Evolutionary conservation across 139 green algal species (phyloP), one percentile per base, ranked within the genome.

Genomic region (Volvox africanus): DNA sequence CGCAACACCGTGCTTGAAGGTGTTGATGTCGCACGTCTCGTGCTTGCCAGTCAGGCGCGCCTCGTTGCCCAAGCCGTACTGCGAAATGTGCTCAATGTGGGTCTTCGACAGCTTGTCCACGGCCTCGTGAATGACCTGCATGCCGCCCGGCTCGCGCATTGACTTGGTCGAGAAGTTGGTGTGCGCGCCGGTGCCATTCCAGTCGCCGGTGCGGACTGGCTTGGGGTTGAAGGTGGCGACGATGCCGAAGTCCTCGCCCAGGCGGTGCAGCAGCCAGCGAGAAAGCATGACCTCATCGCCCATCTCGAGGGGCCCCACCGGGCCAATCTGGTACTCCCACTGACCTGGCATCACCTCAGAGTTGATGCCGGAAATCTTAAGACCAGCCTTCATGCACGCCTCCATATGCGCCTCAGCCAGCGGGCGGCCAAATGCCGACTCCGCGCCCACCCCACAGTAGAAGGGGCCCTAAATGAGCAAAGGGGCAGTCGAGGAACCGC

Each of bases 241-340:
- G 78, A 98, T 97, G 91, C 91, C 91, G 65, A 94, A 96, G 86
- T 98, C 94, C 94, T 97, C 96, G 61, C 96, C 94, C 89, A 97
- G 89, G 88, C 96, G 94, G 94, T 98, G 96, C 92, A 98, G 95
- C 94, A 98, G 92, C 94, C 94, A 99, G 91, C 97, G 95, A 9
- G 96, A 92, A 13, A 98, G 82, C 94, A 97, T 96, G 26, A 97
- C 95, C 95, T 97, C 92, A 87, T 99, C 97, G 69, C 96, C 96
- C 50, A 98, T 84, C 69, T 97, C 97, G 88, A 98, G 94, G 44
- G 97, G 94, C 76, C 96, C 96, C 26, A 96, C 94, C 55, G 97
- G 97, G 67, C 97, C 97, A 44, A 99, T 97, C 96, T 99, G 97
- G 97, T 96, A 99, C 96, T 99, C 97, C 97, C 97, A 99, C 95